Evolutionary conservation across 805 yeast species (phyloP).

Genomic region (Candida loeiensis): DNA sequence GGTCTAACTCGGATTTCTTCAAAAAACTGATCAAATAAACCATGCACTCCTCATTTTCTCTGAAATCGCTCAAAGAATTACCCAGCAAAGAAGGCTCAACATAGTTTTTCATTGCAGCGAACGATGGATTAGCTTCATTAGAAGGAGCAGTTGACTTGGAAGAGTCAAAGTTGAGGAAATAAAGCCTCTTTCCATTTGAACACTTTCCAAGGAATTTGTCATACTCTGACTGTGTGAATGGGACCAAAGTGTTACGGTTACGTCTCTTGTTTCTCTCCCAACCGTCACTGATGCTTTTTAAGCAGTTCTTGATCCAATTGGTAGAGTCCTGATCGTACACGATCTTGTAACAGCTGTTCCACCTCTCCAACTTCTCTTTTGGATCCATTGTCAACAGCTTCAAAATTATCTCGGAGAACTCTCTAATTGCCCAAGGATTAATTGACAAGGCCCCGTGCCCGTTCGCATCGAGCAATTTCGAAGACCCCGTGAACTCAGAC

Average conservation of each 20-base stretch:
- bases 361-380: slow-evolving; percentile 56
- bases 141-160: slow-evolving; percentile 16
- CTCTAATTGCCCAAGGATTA: slow-evolving; percentile 85
- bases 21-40: slow-evolving; percentile 72
- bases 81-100: slow-evolving; percentile 49
- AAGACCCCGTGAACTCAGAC: slow-evolving; percentile 94
- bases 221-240: slow-evolving; percentile 34
- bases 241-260: slow-evolving; percentile 21
- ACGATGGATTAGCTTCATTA: not conserved
- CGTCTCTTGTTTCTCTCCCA: slow-evolving; percentile 33
- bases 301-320: slow-evolving; percentile 64
- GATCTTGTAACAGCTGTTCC: slow-evolving; percentile 58
- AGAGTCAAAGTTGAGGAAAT: slow-evolving; percentile 51
- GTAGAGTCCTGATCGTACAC: slow-evolving; percentile 67
- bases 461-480: slow-evolving; percentile 56
- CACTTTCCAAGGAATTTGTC: slow-evolving; percentile 26
- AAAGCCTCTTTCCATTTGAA: slow-evolving; percentile 39
- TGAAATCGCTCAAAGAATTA: slow-evolving; percentile 53
- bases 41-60: slow-evolving; percentile 53
- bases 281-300: slow-evolving; percentile 47
- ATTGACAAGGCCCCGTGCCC: slow-evolving; percentile 67
- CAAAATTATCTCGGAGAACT: slow-evolving; percentile 61
- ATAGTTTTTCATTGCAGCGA: slow-evolving; percentile 28
- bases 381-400: slow-evolving; percentile 61
- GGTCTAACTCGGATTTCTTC: slow-evolving; percentile 60